A percentile compares a stretch with the other conserved stretches of the same genome.
Evolutionary conservation across 2,329 filamentous ascomycete species (phyloP).

Genomic region (Aspergillus glaucus): DNA sequence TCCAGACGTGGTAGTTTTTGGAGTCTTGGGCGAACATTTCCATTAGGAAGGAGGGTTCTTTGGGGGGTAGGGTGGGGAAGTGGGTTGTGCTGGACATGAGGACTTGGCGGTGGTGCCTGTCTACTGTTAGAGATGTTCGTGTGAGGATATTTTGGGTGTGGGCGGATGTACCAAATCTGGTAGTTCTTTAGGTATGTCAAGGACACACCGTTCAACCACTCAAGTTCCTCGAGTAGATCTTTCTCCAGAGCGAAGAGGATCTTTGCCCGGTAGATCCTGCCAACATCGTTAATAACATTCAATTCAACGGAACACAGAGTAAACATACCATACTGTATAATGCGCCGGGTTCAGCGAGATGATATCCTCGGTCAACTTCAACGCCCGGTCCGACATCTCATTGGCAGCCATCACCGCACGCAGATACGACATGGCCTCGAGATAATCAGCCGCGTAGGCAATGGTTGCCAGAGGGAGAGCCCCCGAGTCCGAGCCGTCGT

Average conservation of each 20-base stretch:
- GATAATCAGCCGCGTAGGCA: conserved; percentile 82
- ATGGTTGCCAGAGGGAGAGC: conserved; percentile 76
- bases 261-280: conserved; percentile 75
- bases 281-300: not conserved
- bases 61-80: conserved; percentile 52
- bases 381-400: conserved; percentile 71
- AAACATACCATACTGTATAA: conserved; percentile 81
- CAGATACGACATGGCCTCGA: conserved; percentile 87
- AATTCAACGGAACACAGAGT: not conserved
- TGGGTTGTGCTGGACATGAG: conserved; percentile 44
- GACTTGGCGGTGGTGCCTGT: conserved; percentile 55
- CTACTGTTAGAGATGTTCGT: conserved; percentile 2
- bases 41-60: conserved; percentile 69
- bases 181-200: conserved; percentile 91
- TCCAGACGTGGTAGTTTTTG: conserved; percentile 99
- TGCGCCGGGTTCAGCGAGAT: conserved; percentile 93
- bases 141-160: no score
- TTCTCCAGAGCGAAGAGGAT: conserved; percentile 63
- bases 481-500: conserved; percentile 59
- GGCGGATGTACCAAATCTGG: conserved; percentile 69
- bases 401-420: conserved; percentile 86
- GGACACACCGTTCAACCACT: conserved; percentile 80
- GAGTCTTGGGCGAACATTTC: conserved; percentile 77
- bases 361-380: conserved; percentile 79
- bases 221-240: conserved; percentile 64